Evolutionary conservation across 805 yeast species (phyloP), one percentile per base, ranked within the genome.

Genomic region (Candida golubevii): DNA sequence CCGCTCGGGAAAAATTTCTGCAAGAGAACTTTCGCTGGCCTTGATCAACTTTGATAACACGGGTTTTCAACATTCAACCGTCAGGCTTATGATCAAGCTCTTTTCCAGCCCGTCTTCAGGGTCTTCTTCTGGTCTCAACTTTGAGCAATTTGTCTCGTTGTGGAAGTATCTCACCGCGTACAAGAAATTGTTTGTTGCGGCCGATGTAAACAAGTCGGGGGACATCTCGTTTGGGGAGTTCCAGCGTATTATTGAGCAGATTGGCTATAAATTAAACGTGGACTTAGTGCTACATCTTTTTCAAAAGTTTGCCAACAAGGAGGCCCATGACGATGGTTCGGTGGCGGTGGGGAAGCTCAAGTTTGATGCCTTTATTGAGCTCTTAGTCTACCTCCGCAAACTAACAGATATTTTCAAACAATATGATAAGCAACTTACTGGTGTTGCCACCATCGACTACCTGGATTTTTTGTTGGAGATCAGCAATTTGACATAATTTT

Each of bases 281-380:
- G 78, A 74, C 52, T 71, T 80, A 50, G 80, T 80, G 26, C 68
- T 77, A 37, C 79, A 75, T 55, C 63, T 84, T 45, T 83, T 82
- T 57, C 77, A 72, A 50, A 74, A 73, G 45, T 83, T 80, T 57
- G 72, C 82, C 35, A 58, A 60, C 50, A 63, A 63, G 33, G 74
- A 67, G 23, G 23, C 42, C 12, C 53, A 55, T 33, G 54, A 55
- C 7, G 61, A 60, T 39, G 54, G 50, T 13, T 41, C 51, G 13
- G 44, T 59, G 8, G 47, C 61, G 0, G 65, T 69, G 29, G 75
- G 75, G 1, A 69, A 65, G 46, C 59, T 88, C 63, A 80, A 85
- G 47, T 88, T 88, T 61, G 96, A 88, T 60, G 75, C 80, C 61
- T 88, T 88, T 63, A 88, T 88, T 26, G 95, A 88, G 59, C 75